phyloP scores from a whole-genome alignment of 306 rosid genomes.

The Inga oerstediana region DNA sequence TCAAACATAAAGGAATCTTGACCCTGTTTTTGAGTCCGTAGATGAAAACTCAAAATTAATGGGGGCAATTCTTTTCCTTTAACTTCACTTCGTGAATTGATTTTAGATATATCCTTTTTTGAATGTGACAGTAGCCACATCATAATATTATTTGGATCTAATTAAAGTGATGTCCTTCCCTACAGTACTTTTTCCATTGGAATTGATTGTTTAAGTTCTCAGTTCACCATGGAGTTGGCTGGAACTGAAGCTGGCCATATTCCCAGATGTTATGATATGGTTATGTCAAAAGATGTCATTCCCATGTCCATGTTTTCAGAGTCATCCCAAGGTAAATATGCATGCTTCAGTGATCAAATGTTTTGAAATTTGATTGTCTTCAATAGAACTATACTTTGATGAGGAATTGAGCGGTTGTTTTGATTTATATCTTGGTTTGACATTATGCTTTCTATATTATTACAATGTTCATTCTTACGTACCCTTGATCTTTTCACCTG shows the following conservation, averaged over 20 bases:
- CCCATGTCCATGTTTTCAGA: constrained; percentile 89
- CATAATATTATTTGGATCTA: not conserved
- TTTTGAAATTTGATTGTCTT: not conserved
- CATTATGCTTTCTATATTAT: constrained; percentile 10
- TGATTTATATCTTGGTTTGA: not conserved
- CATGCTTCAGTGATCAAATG: not conserved
- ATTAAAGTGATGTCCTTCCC: constrained; percentile 18
- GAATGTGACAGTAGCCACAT: not conserved
- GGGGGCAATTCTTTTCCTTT: not conserved
- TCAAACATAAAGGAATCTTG: not conserved
- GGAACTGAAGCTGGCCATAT: constrained; percentile 60
- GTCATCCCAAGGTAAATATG: constrained; percentile 65
- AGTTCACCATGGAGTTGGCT: constrained; percentile 94
- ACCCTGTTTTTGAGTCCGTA: not conserved
- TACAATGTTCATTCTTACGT: not conserved
- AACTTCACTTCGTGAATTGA: constrained; percentile 10
- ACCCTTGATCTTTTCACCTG: not conserved
- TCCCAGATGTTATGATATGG: constrained; percentile 65
- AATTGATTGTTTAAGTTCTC: constrained; percentile 42
- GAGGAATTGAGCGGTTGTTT: not conserved
- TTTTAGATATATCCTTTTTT: not conserved
- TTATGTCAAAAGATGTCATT: constrained; percentile 62
- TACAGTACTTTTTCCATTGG: constrained; percentile 18
- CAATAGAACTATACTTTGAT: not conserved
- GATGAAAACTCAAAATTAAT: not conserved